These are phyloP conservation scores for Chlorella sp. DNA, from an alignment of 139 green algal genomes.

Conservation along the genomic window DNA sequence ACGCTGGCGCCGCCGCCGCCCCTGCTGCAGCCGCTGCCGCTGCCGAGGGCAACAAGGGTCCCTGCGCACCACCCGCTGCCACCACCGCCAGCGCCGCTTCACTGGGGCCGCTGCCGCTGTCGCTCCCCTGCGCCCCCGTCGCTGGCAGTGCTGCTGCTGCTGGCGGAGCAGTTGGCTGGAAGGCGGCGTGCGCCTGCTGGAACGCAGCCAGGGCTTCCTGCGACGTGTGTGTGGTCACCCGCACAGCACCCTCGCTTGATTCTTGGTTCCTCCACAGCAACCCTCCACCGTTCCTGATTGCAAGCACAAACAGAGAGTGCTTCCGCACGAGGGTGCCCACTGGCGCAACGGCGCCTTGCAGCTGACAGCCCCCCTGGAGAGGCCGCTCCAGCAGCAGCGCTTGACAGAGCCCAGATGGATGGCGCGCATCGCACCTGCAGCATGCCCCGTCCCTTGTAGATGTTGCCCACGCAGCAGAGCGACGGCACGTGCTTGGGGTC, in stretches of 20 bases:
- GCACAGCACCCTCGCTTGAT: background rate
- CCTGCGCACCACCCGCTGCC: too few relatives aligned
- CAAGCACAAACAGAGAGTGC: background rate
- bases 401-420: too few relatives aligned
- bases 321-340: background rate
- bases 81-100: too few relatives aligned
- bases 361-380: background rate
- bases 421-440: conserved; percentile 40
- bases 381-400: too few relatives aligned
- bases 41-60: too few relatives aligned
- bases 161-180: too few relatives aligned
- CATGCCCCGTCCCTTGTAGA: conserved; percentile 63
- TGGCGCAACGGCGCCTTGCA: background rate
- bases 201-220: conserved; percentile 5
- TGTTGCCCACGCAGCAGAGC: conserved; percentile 42
- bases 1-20: conserved; percentile 4
- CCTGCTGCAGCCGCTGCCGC: background rate
- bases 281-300: background rate
- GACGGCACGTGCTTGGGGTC: conserved; percentile 33
- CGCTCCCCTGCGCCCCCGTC: too few relatives aligned
- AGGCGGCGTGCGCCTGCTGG: conserved; percentile 1
- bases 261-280: background rate
- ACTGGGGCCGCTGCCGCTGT: too few relatives aligned
- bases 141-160: too few relatives aligned
- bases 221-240: background rate